Base-by-base conservation (phyloP, 257 asterid species). In the Solanum pinnatisectum region DNA sequence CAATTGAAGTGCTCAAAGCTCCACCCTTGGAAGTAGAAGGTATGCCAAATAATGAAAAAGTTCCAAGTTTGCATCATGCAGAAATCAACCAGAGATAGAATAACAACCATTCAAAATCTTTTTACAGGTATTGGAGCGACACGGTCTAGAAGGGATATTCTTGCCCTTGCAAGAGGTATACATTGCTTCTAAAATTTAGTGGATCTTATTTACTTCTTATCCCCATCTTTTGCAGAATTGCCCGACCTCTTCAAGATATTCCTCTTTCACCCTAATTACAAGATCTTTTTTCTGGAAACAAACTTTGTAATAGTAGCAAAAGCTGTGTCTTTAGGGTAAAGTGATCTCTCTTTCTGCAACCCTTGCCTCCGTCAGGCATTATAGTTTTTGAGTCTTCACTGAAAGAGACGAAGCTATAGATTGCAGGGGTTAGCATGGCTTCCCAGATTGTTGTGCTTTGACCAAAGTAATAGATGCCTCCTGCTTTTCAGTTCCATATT, bases 151-250 rank as follows among this genome's bases (percentile, higher is more conserved):
- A 95, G 93, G 83, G 99, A 96, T 83, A 89, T 95, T 88, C 90
- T 96, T 87, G 94, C 99, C 86, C 94, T 97, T 86, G 99, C 98
- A 0, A 93, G 98, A 93, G 99, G 99, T 97, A 93, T 56, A 84
- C 65, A 52, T 83, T 72, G 12, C 44, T 33, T 59, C 40, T 27
- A 10, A 79, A 18, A 85, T 74, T 3, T 20, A 46, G 65, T 73
- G 8, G n/a, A 60, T 44, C 40, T 30, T n/a, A 42, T 32, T 72
- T 42, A 49, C 18, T 4, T 79, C 36, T 42, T 81, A 27, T 46
- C 40, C 11, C 0, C 42, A 10, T 49, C 42, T 46, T 82, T 30
- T 46, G 20, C 40, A 20, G 18, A 30, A 52, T 11, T 82, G 4
- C 5, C 40, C 23, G 4, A 82, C 18, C 42, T 49, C 70, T 82